Conservation (phyloP, 331 rosid genomes). For the Phaseolus coccineus region DNA sequence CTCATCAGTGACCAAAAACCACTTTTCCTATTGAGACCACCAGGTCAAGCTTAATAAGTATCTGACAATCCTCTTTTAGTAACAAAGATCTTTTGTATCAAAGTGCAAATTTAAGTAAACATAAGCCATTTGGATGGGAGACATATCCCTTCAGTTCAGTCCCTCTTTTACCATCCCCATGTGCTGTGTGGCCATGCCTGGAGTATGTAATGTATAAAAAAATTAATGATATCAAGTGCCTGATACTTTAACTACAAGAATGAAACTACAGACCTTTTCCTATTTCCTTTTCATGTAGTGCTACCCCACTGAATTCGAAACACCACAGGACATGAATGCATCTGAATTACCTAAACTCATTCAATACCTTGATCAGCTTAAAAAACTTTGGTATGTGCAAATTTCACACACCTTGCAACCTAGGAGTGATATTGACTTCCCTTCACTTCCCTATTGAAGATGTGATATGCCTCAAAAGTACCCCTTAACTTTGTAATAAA, state of each 20-base stretch:
- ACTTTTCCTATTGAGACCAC: not conserved
- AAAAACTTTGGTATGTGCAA: not conserved
- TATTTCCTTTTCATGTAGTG: not conserved
- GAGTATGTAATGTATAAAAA: not conserved
- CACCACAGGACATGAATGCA: not conserved
- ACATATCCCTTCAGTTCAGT: not conserved
- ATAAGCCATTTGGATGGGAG: not conserved
- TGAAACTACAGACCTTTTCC: not conserved
- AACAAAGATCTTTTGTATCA: not conserved
- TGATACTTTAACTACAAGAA: conserved; percentile 1
- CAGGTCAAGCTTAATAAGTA: not conserved
- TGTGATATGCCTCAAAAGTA: conserved; percentile 24
- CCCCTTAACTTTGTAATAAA: not conserved
- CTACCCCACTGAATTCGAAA: not conserved
- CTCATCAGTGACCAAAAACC: not conserved
- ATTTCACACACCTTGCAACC: conserved; percentile 9
- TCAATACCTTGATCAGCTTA: not conserved
- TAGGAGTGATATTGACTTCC: not conserved
- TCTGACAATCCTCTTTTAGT: not conserved
- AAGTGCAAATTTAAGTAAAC: not conserved
- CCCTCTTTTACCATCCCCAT: not conserved
- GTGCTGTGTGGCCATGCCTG: not conserved
- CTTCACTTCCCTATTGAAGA: conserved; percentile 3
- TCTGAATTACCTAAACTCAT: conserved; percentile 22
- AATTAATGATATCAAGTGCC: not conserved